Evolutionary conservation across 768 basidiomycete species (phyloP).

Genomic region (Panus rudis): DNA sequence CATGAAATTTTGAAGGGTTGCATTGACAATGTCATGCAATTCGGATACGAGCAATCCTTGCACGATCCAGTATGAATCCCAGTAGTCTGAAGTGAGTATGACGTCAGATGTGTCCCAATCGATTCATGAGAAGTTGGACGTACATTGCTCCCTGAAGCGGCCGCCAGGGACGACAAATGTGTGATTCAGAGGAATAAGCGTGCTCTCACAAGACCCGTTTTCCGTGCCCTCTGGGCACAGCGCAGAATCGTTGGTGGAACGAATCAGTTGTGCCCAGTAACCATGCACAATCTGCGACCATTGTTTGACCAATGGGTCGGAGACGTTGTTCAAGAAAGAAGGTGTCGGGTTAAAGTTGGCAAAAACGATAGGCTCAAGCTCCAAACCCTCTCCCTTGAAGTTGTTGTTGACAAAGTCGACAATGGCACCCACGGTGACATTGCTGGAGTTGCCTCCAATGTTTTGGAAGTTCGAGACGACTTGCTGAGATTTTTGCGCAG

Average conservation of each 20-base stretch:
- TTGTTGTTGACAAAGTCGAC: constrained; percentile 65
- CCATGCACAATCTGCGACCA: constrained; percentile 77
- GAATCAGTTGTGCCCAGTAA: constrained; percentile 77
- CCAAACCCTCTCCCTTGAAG: constrained; percentile 81
- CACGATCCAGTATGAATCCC: constrained; percentile 81
- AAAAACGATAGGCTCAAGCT: constrained; percentile 60
- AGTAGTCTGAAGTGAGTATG: constrained; percentile 33
- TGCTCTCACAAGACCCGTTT: constrained; percentile 63
- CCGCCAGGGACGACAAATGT: constrained; percentile 87
- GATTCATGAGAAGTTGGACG: constrained; percentile 24
- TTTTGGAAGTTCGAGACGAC: constrained; percentile 65
- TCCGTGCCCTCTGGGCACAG: constrained; percentile 45
- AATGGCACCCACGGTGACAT: constrained; percentile 55
- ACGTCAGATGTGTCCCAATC: not conserved
- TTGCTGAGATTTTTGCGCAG: constrained; percentile 51
- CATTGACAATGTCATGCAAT: constrained; percentile 64
- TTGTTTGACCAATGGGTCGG: constrained; percentile 59
- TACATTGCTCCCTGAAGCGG: constrained; percentile 81
- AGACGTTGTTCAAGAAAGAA: constrained; percentile 61
- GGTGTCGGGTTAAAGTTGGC: constrained; percentile 58
- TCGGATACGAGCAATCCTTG: constrained; percentile 82
- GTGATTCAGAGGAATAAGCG: constrained; percentile 84
- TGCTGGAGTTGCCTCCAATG: constrained; percentile 30
- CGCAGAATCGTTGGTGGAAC: constrained; percentile 63
- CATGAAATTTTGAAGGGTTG: constrained; percentile 90